phyloP scores from a whole-genome alignment of 73 alveolate species.

The Paraurostyla sp. region DNA sequence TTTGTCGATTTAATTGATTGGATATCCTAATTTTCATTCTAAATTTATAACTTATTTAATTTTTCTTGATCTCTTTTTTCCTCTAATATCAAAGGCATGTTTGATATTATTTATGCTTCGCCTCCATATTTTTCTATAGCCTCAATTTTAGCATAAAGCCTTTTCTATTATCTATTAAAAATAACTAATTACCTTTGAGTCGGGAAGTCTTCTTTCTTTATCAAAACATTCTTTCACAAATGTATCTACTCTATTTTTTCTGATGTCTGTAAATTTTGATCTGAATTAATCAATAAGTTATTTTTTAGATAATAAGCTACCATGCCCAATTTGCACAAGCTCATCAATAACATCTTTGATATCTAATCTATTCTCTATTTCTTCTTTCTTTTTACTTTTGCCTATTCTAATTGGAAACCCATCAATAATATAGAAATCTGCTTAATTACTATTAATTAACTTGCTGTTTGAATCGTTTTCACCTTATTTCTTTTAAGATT shows the following conservation, averaged over 20 bases:
- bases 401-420: background rate
- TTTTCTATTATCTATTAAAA: background rate
- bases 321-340: conserved; percentile 19
- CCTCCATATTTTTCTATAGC: conserved; percentile 55
- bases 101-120: background rate
- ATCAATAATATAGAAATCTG: no score
- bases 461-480: no score
- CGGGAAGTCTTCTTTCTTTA: conserved; percentile 37
- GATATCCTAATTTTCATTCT: no score
- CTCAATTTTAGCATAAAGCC: conserved; percentile 25
- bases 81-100: conserved; percentile 43
- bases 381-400: background rate
- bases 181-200: conserved; percentile 49
- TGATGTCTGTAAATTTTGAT: background rate
- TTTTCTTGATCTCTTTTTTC: conserved; percentile 3
- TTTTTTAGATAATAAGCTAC: conserved; percentile 6
- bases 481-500: background rate
- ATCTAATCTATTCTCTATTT: background rate
- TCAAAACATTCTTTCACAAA: conserved; percentile 52
- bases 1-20: no score
- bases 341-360: conserved; percentile 12
- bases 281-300: background rate
- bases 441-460: no score
- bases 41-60: no score
- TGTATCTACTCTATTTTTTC: background rate